A percentile compares a stretch with the other conserved stretches of the same genome.
These are phyloP conservation scores for Candida neerlandica DNA, from an alignment of 1,139 yeast genomes.

Conservation along the genomic window DNA sequence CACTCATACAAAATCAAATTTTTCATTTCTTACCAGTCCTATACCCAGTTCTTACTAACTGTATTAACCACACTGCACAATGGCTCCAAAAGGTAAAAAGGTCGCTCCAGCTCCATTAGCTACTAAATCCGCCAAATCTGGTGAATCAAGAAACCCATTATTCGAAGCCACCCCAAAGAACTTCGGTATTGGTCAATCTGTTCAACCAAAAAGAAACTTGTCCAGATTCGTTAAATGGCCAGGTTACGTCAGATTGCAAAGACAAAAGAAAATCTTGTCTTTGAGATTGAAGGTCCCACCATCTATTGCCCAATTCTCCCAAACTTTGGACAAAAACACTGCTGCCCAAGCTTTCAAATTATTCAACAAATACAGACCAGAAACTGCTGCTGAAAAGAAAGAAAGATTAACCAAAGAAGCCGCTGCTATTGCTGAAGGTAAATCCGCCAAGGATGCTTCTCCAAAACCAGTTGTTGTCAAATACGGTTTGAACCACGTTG, in stretches of 20 bases:
- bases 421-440: slow-evolving; percentile 97
- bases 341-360: slow-evolving; percentile 96
- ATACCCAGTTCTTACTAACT: not conserved
- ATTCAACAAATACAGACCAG: slow-evolving; percentile 98
- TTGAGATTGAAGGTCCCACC: slow-evolving; percentile 99
- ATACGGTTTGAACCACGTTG: slow-evolving; percentile 99
- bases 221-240: slow-evolving; percentile 98
- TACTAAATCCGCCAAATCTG: slow-evolving; percentile 32
- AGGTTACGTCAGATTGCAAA: slow-evolving; percentile 83
- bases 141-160: slow-evolving; percentile 41
- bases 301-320: slow-evolving; percentile 93
- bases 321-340: slow-evolving; percentile 96
- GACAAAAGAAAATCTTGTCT: slow-evolving; percentile 95
- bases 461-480: slow-evolving; percentile 95
- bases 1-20: slow-evolving; percentile 7
- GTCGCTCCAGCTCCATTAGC: slow-evolving; percentile 56
- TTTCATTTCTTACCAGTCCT: slow-evolving; percentile 5
- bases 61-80: slow-evolving; percentile 18
- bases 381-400: slow-evolving; percentile 95
- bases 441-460: slow-evolving; percentile 92
- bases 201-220: slow-evolving; percentile 96
- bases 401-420: slow-evolving; percentile 99
- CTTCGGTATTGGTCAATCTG: slow-evolving; percentile 94
- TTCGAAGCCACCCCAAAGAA: slow-evolving; percentile 83
- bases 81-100: slow-evolving; percentile 58